These are phyloP conservation scores for Melastoma candidum DNA, from an alignment of 441 rosid genomes.

Conservation along the genomic window DNA sequence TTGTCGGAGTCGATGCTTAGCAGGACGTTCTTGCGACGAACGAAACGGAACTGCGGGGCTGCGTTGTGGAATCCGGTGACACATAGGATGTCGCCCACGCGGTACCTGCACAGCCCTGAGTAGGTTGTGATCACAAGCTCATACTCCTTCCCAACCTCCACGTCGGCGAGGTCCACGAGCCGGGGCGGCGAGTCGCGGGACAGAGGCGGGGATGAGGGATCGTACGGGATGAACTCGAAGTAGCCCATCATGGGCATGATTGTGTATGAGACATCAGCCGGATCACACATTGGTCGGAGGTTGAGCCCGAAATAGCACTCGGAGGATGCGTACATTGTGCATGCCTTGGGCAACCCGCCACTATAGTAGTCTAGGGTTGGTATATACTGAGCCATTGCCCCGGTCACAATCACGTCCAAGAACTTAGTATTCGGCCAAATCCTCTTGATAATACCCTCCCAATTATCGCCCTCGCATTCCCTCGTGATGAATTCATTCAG, in stretches of 20 bases:
- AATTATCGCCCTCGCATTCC: constrained; percentile 33
- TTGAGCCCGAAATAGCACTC: too few relatives aligned
- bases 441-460: constrained; percentile 48
- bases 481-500: not conserved
- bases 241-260: constrained; percentile 69
- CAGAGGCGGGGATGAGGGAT: constrained; percentile 15
- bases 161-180: constrained; percentile 41
- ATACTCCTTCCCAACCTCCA: constrained; percentile 23
- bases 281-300: too few relatives aligned
- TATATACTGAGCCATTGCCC: constrained; percentile 69
- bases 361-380: constrained; percentile 24
- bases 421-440: constrained; percentile 69
- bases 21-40: constrained; percentile 44
- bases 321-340: too few relatives aligned
- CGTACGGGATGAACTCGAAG: constrained; percentile 49
- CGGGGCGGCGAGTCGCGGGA: constrained; percentile 25
- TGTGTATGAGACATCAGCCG: too few relatives aligned
- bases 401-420: constrained; percentile 59
- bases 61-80: constrained; percentile 31
- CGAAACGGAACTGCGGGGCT: too few relatives aligned
- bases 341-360: too few relatives aligned
- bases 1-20: constrained; percentile 53
- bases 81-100: constrained; percentile 51
- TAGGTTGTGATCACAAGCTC: constrained; percentile 57
- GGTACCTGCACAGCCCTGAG: constrained; percentile 49